A percentile compares a stretch with the other conserved stretches of the same genome.
Evolutionary conservation across 495 filamentous ascomycete species (phyloP).

Genomic region (Recurvomyces mirabilis): DNA sequence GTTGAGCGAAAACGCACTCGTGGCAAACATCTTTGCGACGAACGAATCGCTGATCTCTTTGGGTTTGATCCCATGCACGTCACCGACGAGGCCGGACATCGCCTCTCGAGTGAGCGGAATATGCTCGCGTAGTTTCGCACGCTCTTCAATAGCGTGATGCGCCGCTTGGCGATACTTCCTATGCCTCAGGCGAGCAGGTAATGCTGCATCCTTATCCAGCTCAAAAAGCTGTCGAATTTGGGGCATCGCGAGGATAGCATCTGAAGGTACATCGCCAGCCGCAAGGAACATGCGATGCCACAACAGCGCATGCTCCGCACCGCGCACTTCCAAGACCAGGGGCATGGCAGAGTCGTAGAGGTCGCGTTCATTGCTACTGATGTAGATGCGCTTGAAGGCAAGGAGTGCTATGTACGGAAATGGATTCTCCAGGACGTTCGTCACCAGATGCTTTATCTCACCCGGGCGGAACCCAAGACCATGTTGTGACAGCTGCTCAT

Average conservation of each 20-base stretch:
- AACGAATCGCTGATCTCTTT: constrained; percentile 50
- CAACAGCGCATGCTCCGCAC: constrained; percentile 38
- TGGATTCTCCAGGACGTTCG: constrained; percentile 29
- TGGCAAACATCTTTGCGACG: constrained; percentile 63
- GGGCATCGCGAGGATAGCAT: constrained; percentile 1
- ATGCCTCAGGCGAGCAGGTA: constrained; percentile 8
- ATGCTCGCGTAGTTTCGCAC: too few species aligned
- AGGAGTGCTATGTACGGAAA: constrained; percentile 29
- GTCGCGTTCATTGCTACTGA: constrained; percentile 32
- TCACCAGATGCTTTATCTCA: constrained; percentile 31
- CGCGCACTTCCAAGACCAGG: constrained; percentile 39
- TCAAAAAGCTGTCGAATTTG: constrained; percentile 11
- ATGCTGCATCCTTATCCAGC: neutral
- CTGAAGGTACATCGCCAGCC: constrained; percentile 40
- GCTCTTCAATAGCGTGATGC: neutral
- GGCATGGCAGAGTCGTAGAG: constrained; percentile 54
- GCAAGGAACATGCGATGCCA: constrained; percentile 50
- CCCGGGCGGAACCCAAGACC: neutral
- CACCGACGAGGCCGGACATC: constrained; percentile 35
- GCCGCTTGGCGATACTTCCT: neutral
- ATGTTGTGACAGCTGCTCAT: neutral
- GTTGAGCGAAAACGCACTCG: constrained; percentile 52
- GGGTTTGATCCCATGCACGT: constrained; percentile 36
- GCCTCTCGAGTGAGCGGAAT: constrained; percentile 6
- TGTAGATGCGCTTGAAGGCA: constrained; percentile 41